Base-by-base conservation (phyloP, 345 rosid genomes). In the Eucalyptus dawsonii region DNA sequence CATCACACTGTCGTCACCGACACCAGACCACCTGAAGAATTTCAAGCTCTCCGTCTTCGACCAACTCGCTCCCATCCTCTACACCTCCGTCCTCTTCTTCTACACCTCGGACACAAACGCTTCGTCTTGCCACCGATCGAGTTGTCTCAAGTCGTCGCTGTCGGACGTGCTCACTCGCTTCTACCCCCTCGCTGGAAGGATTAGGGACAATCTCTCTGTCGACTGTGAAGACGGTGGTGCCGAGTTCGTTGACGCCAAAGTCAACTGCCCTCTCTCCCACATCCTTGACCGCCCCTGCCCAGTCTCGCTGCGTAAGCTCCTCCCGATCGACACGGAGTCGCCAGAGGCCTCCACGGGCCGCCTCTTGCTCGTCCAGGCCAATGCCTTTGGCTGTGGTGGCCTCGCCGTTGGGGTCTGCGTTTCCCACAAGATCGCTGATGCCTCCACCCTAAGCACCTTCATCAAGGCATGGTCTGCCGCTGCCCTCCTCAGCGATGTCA, bases 131-230 rank as follows among this genome's bases (percentile, higher is more conserved):
- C 54, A 27, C 54, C 24, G 76, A 10, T 42, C 50, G 31, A 22
- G n/a, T 8, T 49, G 13, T 44, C 89, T 90, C 13, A 91, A 90
- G 88, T 86, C 50, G 8, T 92, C 93, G 21, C 58, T 92, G 25
- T 89, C 93, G 6, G 44, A 88, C n/a, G 40, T 89, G 8, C 87
- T 93, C 56, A 4, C 87, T 31, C 87, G 24, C 16, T 93, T 87
- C 86, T 92, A 92, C 86, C 93, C 93, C 21, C 65, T 93, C 83
- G 91, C 92, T 0, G 94, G 92, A 40, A 91, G 91, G 86, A 53
- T 88, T 47, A 72, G 24, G 56, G 90, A 87, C n/a, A 87, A 67
- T 9, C 24, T 65, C 34, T 86, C 25, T 13, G 89, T 93, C 14
- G 89, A 91, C 5, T 93, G 93, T 62, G 88, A 88, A 42, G 92